Evolutionary conservation across 2,329 filamentous ascomycete species (phyloP).

Genomic region (Diaporthe helianthi): DNA sequence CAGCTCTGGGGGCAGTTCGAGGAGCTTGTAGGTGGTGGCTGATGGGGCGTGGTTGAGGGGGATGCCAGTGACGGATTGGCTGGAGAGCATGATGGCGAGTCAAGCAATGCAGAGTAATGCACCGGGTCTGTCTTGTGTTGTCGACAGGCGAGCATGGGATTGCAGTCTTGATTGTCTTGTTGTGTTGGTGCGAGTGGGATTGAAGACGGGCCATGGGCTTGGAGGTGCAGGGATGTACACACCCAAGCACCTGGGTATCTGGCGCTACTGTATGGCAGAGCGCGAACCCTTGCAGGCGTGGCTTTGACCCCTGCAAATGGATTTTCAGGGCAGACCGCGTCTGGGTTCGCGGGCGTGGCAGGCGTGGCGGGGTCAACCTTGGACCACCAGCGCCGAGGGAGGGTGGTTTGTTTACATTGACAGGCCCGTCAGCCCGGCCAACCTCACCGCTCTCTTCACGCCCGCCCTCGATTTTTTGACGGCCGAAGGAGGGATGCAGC

Average conservation of each 20-base stretch:
- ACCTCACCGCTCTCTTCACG: slow-evolving; percentile 25
- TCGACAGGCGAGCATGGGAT: neutral
- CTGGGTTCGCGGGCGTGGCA: neutral
- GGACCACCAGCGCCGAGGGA: slow-evolving; percentile 6
- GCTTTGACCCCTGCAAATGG: slow-evolving; percentile 13
- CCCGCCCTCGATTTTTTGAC: neutral
- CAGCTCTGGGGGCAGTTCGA: slow-evolving; percentile 68
- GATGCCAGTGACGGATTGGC: slow-evolving; percentile 54
- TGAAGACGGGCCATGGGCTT: neutral
- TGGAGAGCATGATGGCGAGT: slow-evolving; percentile 48
- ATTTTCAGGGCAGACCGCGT: slow-evolving; percentile 19
- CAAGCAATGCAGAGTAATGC: neutral
- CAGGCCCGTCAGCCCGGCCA: slow-evolving; percentile 9
- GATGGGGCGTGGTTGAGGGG: slow-evolving; percentile 58
- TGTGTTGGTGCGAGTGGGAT: neutral
- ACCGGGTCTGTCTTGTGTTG: neutral
- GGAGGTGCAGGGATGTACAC: neutral
- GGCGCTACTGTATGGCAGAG: slow-evolving; percentile 4
- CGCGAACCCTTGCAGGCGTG: slow-evolving; percentile 19
- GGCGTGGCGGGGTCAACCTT: slow-evolving; percentile 14
- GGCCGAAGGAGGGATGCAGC: slow-evolving; percentile 7
- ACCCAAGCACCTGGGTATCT: slow-evolving; percentile 17
- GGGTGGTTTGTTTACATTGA: slow-evolving; percentile 28
- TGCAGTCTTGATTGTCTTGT: too few relatives aligned
- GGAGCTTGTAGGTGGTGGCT: slow-evolving; percentile 62